A percentile compares a stretch with the other conserved stretches of the same genome.
These are phyloP conservation scores for Zygosaccharomyces siamensis DNA, from an alignment of 805 yeast genomes.

Conservation along the genomic window DNA sequence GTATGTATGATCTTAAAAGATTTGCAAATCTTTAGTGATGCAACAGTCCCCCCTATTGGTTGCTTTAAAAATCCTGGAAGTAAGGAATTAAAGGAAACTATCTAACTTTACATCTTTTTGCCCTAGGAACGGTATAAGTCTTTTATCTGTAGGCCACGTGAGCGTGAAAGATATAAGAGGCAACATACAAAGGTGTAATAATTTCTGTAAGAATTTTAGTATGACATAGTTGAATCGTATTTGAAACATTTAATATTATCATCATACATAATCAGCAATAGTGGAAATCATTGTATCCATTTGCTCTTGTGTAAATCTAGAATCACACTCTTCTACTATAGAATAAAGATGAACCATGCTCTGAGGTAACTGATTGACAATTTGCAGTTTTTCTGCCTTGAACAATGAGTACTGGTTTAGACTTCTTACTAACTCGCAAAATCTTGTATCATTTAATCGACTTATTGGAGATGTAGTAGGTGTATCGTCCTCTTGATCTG, in stretches of 20 bases:
- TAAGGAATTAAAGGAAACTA: background rate
- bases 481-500: slow-evolving; percentile 16
- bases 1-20: background rate
- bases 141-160: background rate
- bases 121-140: background rate
- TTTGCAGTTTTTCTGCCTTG: slow-evolving; percentile 79
- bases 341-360: slow-evolving; percentile 75
- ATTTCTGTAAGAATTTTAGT: no score
- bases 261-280: slow-evolving; percentile 39
- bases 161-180: no score
- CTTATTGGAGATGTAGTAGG: slow-evolving; percentile 24
- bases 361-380: slow-evolving; percentile 74
- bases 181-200: background rate
- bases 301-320: slow-evolving; percentile 66
- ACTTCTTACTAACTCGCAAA: slow-evolving; percentile 28
- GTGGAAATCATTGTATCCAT: slow-evolving; percentile 55
- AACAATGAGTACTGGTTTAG: slow-evolving; percentile 50
- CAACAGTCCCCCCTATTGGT: background rate
- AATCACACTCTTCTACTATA: slow-evolving; percentile 88
- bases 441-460: slow-evolving; percentile 30
- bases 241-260: background rate
- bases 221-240: no score
- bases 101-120: slow-evolving; percentile 2
- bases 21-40: no score
- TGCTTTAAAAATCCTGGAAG: no score